phyloP scores from a whole-genome alignment of 768 basidiomycete genomes.

The Chalciporus pseudorubinellus region DNA sequence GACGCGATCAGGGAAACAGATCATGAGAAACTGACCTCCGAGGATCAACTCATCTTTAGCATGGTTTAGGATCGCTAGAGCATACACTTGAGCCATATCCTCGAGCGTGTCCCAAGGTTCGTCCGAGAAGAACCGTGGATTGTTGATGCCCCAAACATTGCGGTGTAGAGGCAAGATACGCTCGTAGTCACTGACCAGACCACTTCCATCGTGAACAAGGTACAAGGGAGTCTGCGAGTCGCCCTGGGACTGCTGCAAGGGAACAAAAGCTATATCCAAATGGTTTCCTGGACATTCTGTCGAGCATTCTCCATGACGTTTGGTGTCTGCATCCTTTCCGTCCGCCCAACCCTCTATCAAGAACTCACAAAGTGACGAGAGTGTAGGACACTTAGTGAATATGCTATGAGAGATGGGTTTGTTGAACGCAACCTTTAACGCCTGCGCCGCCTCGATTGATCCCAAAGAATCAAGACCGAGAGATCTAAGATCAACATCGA shows the following conservation, averaged over 20 bases:
- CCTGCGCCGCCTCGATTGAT: conserved; percentile 58
- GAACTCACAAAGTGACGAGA: conserved; percentile 22
- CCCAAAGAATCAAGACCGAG: conserved; percentile 66
- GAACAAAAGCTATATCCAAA: conserved; percentile 31
- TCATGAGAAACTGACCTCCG: conserved; percentile 47
- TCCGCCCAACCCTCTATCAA: conserved; percentile 3
- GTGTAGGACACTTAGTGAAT: conserved; percentile 40
- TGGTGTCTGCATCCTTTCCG: neutral
- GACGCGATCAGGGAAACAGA: neutral
- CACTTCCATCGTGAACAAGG: conserved; percentile 74
- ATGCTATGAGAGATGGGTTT: conserved; percentile 44
- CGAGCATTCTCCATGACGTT: neutral
- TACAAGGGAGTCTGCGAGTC: conserved; percentile 44
- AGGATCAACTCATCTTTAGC: conserved; percentile 44
- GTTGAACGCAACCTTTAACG: conserved; percentile 41
- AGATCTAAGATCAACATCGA: conserved; percentile 44
- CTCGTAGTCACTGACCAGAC: conserved; percentile 51
- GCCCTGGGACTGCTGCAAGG: conserved; percentile 36
- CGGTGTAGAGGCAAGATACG: conserved; percentile 47
- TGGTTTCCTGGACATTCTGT: conserved; percentile 1
- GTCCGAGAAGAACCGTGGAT: conserved; percentile 48
- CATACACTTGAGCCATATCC: conserved; percentile 55
- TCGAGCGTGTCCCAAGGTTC: conserved; percentile 47
- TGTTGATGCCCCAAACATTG: conserved; percentile 58
- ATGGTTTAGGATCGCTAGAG: conserved; percentile 37